Base-by-base conservation (phyloP, 2,329 filamentous ascomycete genomes). In the Pseudogymnoascus sp. region DNA sequence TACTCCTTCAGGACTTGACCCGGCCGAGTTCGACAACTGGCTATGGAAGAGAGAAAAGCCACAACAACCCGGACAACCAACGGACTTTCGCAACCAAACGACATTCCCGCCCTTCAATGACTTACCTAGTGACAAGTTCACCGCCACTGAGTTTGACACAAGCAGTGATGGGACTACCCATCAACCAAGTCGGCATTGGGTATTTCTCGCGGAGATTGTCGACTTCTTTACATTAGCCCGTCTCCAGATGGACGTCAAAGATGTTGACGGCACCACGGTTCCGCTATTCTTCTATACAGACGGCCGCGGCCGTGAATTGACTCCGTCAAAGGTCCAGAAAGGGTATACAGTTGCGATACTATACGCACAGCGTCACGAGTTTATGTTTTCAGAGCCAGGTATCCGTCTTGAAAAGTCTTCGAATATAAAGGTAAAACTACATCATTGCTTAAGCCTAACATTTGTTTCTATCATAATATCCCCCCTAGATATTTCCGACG, bases 201-300 rank as follows among this genome's bases (percentile, higher is more conserved):
- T 61, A 31, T 69, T 69, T 47, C 47, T 70, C 1, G 68, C 61
- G 5, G 66, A 70, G 63, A 70, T 70, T 38, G 33, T 64, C 1
- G 61, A 69, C 37, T 63, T 61, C 38, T 2, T 4, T 14, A 65
- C 47, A 33, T 56, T 72, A 10, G 21, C 61, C 61, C 69, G 65
- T 66, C 65, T 73, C 40, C 38, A 72, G 42, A 62, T 74, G 59
- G 61, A 65, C 38, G 42, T 73, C 38, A 68, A 63, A 61, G 70
- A 74, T 69, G 61, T 71, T 60, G 64, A 69, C 14, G 69, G 61
- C 44, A 64, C 10, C 42, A 69, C 29, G 26, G 62, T 73, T 64
- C 70, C 68, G 24, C 63, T 74, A 8, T 63, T 62, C 65, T 74
- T 74, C 61, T 60, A 72, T 63, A 73, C 71, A 7, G 40, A 70